Conservation (phyloP, 306 rosid species). For the Hylodesmum podocarpum region DNA sequence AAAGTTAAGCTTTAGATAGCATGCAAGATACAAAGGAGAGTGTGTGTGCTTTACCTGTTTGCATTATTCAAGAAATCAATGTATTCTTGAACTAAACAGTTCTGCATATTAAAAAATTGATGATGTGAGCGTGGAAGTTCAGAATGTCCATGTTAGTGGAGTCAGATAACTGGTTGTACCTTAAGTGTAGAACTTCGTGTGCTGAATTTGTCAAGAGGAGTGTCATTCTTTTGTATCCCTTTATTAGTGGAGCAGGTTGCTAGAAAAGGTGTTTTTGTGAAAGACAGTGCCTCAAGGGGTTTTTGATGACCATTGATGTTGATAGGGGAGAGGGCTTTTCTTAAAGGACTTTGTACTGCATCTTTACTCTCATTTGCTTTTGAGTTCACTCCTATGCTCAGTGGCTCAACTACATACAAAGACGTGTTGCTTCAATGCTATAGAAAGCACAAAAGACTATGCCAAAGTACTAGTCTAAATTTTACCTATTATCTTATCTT, state of each 20-base stretch:
- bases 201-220: conserved; percentile 75
- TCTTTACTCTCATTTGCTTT: conserved; percentile 29
- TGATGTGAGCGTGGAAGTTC: conserved; percentile 28
- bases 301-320: conserved; percentile 45
- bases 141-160: neutral
- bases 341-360: conserved; percentile 44
- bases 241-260: conserved; percentile 35
- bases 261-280: conserved; percentile 42
- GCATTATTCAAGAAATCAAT: conserved; percentile 79
- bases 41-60: conserved; percentile 55
- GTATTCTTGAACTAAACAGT: conserved; percentile 67
- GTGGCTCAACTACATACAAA: conserved; percentile 38
- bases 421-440: neutral
- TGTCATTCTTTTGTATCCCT: conserved; percentile 32
- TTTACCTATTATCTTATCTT: neutral
- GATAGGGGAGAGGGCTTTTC: conserved; percentile 72
- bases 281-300: conserved; percentile 27
- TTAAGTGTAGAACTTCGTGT: conserved; percentile 58
- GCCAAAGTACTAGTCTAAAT: neutral
- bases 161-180: conserved; percentile 41
- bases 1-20: conserved; percentile 3
- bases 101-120: conserved; percentile 42
- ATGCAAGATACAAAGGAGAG: neutral
- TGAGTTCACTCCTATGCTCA: conserved; percentile 31
- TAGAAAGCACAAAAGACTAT: neutral